Evolutionary conservation across 306 rosid species (phyloP), one percentile per base, ranked within the genome.

Genomic region (Casuarina cunninghamiana): DNA sequence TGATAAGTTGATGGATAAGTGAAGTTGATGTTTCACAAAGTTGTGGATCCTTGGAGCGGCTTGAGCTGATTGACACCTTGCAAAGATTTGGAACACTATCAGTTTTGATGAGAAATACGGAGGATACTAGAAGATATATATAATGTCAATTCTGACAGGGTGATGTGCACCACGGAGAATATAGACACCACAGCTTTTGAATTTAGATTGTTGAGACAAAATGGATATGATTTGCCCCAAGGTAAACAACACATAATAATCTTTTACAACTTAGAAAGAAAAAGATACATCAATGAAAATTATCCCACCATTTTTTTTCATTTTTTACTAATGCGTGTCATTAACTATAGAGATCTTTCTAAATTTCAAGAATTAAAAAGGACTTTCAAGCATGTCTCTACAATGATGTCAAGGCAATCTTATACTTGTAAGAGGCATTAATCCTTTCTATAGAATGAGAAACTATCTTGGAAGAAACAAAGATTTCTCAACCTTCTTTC

Each of bases 81-180:
- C 66, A 83, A 45, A 71, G 77, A 13, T 72, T 75, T 9, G 79
- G 79, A 5, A 0, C 74, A 17, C 44, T 51, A 61, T 49, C 86
- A 82, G 70, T 37, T 84, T 80, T 16, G 39, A 54, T 2, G 37
- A 5, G 75, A 84, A 55, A 60, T 80, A 5, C 69, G 17, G 0
- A 39, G 12, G 2, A 10, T 74, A 12, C 21, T 84, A 3, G 17
- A 74, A 9, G 51, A 2, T 5, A 12, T 63, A 37, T 62, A 70
- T n/a, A 10, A 46, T 0, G 46, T 3, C 4, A 32, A 6, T 2
- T 2, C 1, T 11, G 10, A 2, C 17, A 63, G 51, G 43, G 51
- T 49, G 12, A 2, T 1, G 3, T 35, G 26, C 26, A 21, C 61
- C 21, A 74, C 35, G 49, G 48, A 68, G 0, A 74, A 68, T 68